These are phyloP conservation scores for Collybia nuda DNA, from an alignment of 768 basidiomycete genomes.

Conservation along the genomic window DNA sequence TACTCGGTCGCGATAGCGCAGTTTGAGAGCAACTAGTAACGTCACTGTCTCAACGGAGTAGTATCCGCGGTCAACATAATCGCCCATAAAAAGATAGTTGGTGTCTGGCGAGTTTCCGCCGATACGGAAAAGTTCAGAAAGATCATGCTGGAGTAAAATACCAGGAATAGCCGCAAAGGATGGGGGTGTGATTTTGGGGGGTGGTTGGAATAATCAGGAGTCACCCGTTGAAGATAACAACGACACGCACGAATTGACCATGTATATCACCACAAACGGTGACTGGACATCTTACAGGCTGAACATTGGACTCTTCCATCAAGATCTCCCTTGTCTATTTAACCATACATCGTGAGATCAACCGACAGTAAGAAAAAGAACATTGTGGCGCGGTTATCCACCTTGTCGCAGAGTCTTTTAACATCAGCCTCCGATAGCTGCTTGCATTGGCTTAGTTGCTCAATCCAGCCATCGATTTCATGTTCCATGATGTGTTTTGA, in stretches of 20 bases:
- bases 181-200: slow-evolving; percentile 3
- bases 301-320: slow-evolving; percentile 99
- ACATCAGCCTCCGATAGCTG: slow-evolving; percentile 94
- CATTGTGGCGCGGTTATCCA: slow-evolving; percentile 27
- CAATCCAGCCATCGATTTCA: slow-evolving; percentile 97
- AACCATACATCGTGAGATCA: slow-evolving; percentile 20
- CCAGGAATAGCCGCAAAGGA: slow-evolving; percentile 5
- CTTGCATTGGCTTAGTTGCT: slow-evolving; percentile 96
- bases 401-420: slow-evolving; percentile 99
- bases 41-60: slow-evolving; percentile 99
- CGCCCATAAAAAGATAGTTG: slow-evolving; percentile 99
- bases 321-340: slow-evolving; percentile 92
- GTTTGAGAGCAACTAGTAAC: slow-evolving; percentile 92
- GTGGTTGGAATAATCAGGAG: slow-evolving; percentile 11
- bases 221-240: slow-evolving; percentile 16
- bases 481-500: slow-evolving; percentile 46
- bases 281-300: slow-evolving; percentile 97
- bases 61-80: slow-evolving; percentile 99
- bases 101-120: slow-evolving; percentile 99
- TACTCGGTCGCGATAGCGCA: slow-evolving; percentile 97
- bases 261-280: slow-evolving; percentile 99
- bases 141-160: slow-evolving; percentile 79
- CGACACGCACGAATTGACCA: slow-evolving; percentile 92
- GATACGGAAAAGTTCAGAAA: slow-evolving; percentile 97
- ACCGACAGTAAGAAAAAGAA: slow-evolving; percentile 5